These are phyloP conservation scores for Mycena vitilis DNA, from an alignment of 768 basidiomycete genomes.

Conservation along the genomic window DNA sequence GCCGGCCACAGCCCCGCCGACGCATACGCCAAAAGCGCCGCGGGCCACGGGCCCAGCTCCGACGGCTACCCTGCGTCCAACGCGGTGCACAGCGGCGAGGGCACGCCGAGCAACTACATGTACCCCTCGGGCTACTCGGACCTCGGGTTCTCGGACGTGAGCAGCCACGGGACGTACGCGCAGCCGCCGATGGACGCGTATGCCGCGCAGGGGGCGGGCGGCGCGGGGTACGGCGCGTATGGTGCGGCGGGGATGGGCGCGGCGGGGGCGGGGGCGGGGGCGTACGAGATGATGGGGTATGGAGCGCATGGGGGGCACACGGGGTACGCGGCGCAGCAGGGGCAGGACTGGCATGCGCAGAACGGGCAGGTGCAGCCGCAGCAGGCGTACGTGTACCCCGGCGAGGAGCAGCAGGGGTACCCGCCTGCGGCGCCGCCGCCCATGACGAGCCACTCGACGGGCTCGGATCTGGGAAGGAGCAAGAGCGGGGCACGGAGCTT, in stretches of 20 bases:
- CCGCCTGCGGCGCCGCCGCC: constrained; percentile 19
- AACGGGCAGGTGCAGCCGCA: constrained; percentile 1
- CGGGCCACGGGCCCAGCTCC: neutral
- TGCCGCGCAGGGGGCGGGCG: constrained; percentile 37
- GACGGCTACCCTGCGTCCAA: constrained; percentile 16
- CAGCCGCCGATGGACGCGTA: constrained; percentile 45
- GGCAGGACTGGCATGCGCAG: constrained; percentile 28
- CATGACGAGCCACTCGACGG: constrained; percentile 13
- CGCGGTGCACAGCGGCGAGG: constrained; percentile 28
- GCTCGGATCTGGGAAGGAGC: constrained; percentile 22
- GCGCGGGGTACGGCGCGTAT: constrained; percentile 41
- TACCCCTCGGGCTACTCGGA: constrained; percentile 38
- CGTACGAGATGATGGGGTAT: constrained; percentile 40
- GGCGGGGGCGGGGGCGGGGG: constrained; percentile 9
- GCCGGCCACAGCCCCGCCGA: constrained; percentile 20
- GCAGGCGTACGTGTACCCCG: constrained; percentile 30
- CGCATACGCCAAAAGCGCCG: constrained; percentile 35
- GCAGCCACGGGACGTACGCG: constrained; percentile 50
- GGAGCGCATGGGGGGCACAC: constrained; percentile 49
- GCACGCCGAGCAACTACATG: constrained; percentile 36
- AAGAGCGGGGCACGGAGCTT: constrained; percentile 35
- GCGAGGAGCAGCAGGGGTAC: constrained; percentile 28
- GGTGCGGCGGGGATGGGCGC: no score
- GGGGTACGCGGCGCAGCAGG: constrained; percentile 39
- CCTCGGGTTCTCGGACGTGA: constrained; percentile 48